Conservation (phyloP, 495 filamentous ascomycete species). For the Aspergillus homomorphus region DNA sequence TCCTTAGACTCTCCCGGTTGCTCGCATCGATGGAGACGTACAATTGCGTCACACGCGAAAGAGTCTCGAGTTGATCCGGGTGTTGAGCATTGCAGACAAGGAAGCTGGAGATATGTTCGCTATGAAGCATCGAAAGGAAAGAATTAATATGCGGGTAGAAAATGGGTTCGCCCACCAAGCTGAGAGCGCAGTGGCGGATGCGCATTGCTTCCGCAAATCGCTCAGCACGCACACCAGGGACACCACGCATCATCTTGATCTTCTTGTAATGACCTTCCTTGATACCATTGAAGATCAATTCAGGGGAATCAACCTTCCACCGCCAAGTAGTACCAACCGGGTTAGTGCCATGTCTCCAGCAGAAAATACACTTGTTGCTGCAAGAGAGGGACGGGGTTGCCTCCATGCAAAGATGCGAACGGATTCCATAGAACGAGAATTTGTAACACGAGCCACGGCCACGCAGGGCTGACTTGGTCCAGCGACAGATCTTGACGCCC, state of each 20-base stretch:
- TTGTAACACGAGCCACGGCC: slow-evolving; percentile 97
- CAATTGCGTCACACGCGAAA: slow-evolving; percentile 84
- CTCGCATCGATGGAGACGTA: slow-evolving; percentile 95
- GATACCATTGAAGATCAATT: slow-evolving; percentile 83
- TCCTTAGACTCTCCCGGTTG: slow-evolving; percentile 79
- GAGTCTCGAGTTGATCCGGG: slow-evolving; percentile 78
- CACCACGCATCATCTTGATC: slow-evolving; percentile 93
- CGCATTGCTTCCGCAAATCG: slow-evolving; percentile 89
- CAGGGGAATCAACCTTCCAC: slow-evolving; percentile 88
- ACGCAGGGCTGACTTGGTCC: slow-evolving; percentile 97
- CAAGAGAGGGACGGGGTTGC: slow-evolving; percentile 92
- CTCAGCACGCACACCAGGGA: slow-evolving; percentile 88
- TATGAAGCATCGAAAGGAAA: slow-evolving; percentile 77
- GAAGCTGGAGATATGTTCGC: slow-evolving; percentile 85
- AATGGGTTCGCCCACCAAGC: slow-evolving; percentile 90
- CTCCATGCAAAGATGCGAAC: slow-evolving; percentile 96
- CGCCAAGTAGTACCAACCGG: slow-evolving; percentile 95
- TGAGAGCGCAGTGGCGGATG: slow-evolving; percentile 87
- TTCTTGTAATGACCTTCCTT: slow-evolving; percentile 93
- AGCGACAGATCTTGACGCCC: slow-evolving; percentile 95
- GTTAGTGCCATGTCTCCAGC: slow-evolving; percentile 97
- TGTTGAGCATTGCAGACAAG: slow-evolving; percentile 98
- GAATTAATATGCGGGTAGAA: slow-evolving; percentile 98
- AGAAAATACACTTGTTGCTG: slow-evolving; percentile 98
- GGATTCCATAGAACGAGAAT: slow-evolving; percentile 92